Evolutionary conservation across 805 yeast species (phyloP).

Genomic region (Kregervanrija fluxuum): DNA sequence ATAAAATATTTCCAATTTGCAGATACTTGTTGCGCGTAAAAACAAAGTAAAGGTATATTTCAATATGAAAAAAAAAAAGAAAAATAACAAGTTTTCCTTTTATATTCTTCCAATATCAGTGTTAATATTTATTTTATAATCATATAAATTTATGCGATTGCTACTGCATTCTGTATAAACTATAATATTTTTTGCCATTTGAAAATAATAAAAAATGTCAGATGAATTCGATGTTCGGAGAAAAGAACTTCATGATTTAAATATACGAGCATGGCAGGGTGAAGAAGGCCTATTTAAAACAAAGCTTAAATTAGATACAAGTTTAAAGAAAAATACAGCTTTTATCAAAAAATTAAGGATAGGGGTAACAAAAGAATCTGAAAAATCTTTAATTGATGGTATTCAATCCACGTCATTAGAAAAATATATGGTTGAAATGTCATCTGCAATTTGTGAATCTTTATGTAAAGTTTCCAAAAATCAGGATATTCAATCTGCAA

Average conservation of each 20-base stretch:
- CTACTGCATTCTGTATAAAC: too few species aligned
- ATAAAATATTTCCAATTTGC: too few species aligned
- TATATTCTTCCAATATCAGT: too few species aligned
- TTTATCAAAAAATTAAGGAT: constrained; percentile 65
- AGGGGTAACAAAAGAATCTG: constrained; percentile 47
- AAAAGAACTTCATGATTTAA: constrained; percentile 31
- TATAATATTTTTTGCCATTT: not conserved
- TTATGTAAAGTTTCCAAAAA: constrained; percentile 41
- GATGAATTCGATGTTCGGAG: constrained; percentile 17
- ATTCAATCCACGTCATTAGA: constrained; percentile 56
- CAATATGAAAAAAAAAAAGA: too few species aligned
- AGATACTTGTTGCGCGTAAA: too few species aligned
- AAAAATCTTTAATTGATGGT: constrained; percentile 47
- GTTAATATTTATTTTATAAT: too few species aligned
- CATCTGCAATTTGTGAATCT: constrained; percentile 57
- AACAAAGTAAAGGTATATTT: too few species aligned
- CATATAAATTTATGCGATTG: too few species aligned
- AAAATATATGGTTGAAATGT: constrained; percentile 68
- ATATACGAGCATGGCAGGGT: constrained; percentile 49
- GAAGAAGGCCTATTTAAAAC: constrained; percentile 25
- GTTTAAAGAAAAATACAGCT: constrained; percentile 75
- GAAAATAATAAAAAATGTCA: not conserved
- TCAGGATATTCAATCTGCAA: constrained; percentile 55
- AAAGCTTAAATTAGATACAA: constrained; percentile 46
- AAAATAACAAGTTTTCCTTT: too few species aligned